Evolutionary conservation across 345 rosid species (phyloP).

Genomic region (Geranium rotundifolium): DNA sequence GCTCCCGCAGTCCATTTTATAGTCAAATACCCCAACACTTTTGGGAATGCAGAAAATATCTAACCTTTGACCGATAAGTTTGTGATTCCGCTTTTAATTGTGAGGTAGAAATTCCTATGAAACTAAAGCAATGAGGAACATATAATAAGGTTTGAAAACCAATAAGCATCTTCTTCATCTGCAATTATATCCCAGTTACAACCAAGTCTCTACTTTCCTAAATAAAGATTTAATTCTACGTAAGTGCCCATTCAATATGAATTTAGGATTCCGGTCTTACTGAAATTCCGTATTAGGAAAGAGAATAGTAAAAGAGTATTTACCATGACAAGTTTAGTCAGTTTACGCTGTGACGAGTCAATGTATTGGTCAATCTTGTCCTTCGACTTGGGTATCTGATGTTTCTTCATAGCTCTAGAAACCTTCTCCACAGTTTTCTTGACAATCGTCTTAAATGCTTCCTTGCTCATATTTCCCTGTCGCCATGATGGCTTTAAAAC

Average conservation of each 20-base stretch:
- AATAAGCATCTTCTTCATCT: neutral
- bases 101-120: neutral
- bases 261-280: neutral
- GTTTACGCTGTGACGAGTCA: slow-evolving; percentile 53
- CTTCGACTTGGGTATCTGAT: slow-evolving; percentile 66
- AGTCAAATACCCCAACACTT: too few relatives aligned
- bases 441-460: slow-evolving; percentile 82
- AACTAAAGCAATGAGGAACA: neutral
- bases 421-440: slow-evolving; percentile 90
- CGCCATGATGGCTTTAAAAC: slow-evolving; percentile 83
- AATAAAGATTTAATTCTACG: neutral
- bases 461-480: slow-evolving; percentile 94
- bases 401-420: slow-evolving; percentile 63
- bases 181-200: too few relatives aligned
- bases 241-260: neutral
- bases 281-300: neutral
- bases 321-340: slow-evolving; percentile 92
- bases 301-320: slow-evolving; percentile 11
- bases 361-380: slow-evolving; percentile 76
- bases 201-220: too few relatives aligned
- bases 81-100: too few relatives aligned
- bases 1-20: neutral
- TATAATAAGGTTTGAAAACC: neutral
- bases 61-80: too few relatives aligned
- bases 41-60: too few relatives aligned